These are phyloP conservation scores for Hawksworthiomyces lignivorus DNA, from an alignment of 2,329 filamentous ascomycete genomes.

Conservation along the genomic window DNA sequence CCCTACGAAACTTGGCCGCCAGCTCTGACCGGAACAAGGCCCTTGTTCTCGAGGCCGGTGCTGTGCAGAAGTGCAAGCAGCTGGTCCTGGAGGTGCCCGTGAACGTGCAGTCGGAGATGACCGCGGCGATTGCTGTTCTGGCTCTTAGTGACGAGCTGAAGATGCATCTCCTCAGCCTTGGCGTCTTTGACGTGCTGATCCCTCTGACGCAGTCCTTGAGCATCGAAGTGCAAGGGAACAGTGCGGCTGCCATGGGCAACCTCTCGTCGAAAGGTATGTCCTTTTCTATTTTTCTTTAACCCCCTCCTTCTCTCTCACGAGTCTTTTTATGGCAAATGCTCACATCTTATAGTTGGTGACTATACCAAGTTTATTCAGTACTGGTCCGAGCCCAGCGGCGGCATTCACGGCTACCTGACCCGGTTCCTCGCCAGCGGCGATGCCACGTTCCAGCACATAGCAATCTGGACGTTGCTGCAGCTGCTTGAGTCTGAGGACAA, in stretches of 20 bases:
- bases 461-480: slow-evolving; percentile 95
- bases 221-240: slow-evolving; percentile 97
- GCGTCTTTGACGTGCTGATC: slow-evolving; percentile 93
- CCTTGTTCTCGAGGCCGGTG: slow-evolving; percentile 90
- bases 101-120: slow-evolving; percentile 98
- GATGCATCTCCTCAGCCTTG: slow-evolving; percentile 78
- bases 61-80: slow-evolving; percentile 97
- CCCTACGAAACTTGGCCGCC: slow-evolving; percentile 86
- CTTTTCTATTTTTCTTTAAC: not conserved
- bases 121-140: slow-evolving; percentile 93
- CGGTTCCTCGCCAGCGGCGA: slow-evolving; percentile 92
- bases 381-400: slow-evolving; percentile 86
- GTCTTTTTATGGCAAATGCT: no score
- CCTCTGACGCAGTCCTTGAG: slow-evolving; percentile 91
- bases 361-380: slow-evolving; percentile 94
- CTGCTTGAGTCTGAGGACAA: slow-evolving; percentile 92
- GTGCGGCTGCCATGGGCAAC: slow-evolving; percentile 90
- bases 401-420: slow-evolving; percentile 90
- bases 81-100: slow-evolving; percentile 87
- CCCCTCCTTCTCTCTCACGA: not conserved
- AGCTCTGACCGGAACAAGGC: slow-evolving; percentile 98
- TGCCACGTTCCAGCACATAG: slow-evolving; percentile 97
- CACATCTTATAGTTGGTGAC: slow-evolving; percentile 67
- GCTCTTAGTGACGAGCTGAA: slow-evolving; percentile 95
- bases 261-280: slow-evolving; percentile 88